phyloP scores from a whole-genome alignment of 192 early-diverging fungal genomes.

The Phlyctochytrium bullatum region DNA sequence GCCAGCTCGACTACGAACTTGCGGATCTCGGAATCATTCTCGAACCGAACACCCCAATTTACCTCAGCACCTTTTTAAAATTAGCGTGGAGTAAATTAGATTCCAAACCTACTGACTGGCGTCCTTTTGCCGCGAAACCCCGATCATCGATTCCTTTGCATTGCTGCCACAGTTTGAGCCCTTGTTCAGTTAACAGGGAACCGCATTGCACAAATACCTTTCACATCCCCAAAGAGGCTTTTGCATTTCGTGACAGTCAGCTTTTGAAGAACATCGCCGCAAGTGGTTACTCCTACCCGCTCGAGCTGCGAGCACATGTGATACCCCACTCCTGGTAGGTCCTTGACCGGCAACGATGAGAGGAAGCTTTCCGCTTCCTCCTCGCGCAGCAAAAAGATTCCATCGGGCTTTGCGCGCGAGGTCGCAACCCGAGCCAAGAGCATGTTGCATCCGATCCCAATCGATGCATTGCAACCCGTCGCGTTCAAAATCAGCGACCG shows the following conservation, averaged over 20 bases:
- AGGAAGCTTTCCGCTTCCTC: slow-evolving; percentile 9
- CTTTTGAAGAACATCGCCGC: slow-evolving; percentile 33
- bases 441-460: slow-evolving; percentile 75
- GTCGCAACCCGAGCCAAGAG: slow-evolving; percentile 75
- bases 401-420: slow-evolving; percentile 69
- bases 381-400: slow-evolving; percentile 22
- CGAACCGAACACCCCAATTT: slow-evolving; percentile 87
- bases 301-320: slow-evolving; percentile 44
- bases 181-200: slow-evolving; percentile 41
- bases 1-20: slow-evolving; percentile 66
- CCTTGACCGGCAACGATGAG: slow-evolving; percentile 28
- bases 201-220: slow-evolving; percentile 3
- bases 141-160: slow-evolving; percentile 75
- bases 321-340: slow-evolving; percentile 64
- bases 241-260: slow-evolving; percentile 49
- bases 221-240: slow-evolving; percentile 55
- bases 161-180: slow-evolving; percentile 67
- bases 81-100: neutral
- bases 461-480: slow-evolving; percentile 59
- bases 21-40: slow-evolving; percentile 63
- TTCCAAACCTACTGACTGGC: slow-evolving; percentile 63
- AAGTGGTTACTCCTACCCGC: slow-evolving; percentile 27
- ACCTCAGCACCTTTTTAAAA: slow-evolving; percentile 62
- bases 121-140: slow-evolving; percentile 57
- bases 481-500: slow-evolving; percentile 22